Conservation (phyloP, 441 rosid species). For the Erysimum pusillum region DNA sequence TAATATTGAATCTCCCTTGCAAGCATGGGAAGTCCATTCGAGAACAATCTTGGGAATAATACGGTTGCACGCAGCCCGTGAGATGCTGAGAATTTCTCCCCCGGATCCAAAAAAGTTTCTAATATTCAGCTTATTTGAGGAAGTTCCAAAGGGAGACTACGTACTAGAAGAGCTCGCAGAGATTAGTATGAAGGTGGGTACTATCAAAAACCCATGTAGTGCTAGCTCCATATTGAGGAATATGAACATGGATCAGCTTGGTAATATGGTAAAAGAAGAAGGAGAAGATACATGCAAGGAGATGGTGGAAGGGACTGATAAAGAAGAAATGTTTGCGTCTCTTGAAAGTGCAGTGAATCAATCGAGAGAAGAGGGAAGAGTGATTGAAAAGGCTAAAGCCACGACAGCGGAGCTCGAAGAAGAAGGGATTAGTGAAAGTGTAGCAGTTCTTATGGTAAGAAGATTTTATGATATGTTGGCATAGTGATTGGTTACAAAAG, state of each 20-base stretch:
- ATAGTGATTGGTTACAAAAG: neutral
- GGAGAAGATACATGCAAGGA: constrained; percentile 46
- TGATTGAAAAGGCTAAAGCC: constrained; percentile 70
- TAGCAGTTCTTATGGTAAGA: constrained; percentile 73
- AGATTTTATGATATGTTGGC: neutral
- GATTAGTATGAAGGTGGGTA: constrained; percentile 60
- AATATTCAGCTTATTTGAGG: constrained; percentile 83
- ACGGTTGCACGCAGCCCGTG: constrained; percentile 93
- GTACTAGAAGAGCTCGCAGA: constrained; percentile 81
- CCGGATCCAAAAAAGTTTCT: constrained; percentile 83
- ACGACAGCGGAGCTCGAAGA: constrained; percentile 69
- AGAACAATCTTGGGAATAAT: constrained; percentile 79
- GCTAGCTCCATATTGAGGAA: constrained; percentile 78
- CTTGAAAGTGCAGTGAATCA: constrained; percentile 68
- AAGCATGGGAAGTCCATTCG: constrained; percentile 87
- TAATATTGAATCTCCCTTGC: constrained; percentile 59
- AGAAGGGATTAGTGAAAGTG: constrained; percentile 81
- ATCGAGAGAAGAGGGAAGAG: constrained; percentile 71
- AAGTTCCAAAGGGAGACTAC: constrained; percentile 88
- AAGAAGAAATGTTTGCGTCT: constrained; percentile 50
- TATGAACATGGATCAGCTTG: constrained; percentile 57
- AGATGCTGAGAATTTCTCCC: constrained; percentile 82
- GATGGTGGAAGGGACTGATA: constrained; percentile 38
- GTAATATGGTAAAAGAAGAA: constrained; percentile 45
- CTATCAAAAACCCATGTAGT: constrained; percentile 59